A percentile compares a stretch with the other conserved stretches of the same genome.
phyloP scores from a whole-genome alignment of 2,329 filamentous ascomycete species.

The Cyclaneusma minus region DNA sequence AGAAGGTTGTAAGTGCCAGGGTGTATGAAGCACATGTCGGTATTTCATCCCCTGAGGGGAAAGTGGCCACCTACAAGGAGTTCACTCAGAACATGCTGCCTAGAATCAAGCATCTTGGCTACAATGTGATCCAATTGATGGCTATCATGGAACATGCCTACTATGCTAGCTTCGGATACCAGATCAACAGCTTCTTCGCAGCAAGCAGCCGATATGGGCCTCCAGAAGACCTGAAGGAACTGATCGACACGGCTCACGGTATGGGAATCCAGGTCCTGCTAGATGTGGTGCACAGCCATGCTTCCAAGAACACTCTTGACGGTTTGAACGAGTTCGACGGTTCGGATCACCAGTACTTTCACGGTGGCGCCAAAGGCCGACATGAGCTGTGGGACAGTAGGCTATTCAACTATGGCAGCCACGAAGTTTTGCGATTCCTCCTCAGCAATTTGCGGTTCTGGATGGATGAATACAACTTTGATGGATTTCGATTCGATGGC shows the following conservation, averaged over 20 bases:
- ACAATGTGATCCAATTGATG: constrained; percentile 98
- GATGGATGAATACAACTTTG: constrained; percentile 97
- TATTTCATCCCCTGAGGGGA: constrained; percentile 81
- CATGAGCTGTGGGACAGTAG: constrained; percentile 95
- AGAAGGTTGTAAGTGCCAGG: constrained; percentile 71
- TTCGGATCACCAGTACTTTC: constrained; percentile 91
- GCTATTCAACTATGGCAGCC: constrained; percentile 90
- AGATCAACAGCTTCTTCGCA: constrained; percentile 97
- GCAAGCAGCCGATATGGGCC: constrained; percentile 89
- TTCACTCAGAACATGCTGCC: constrained; percentile 89
- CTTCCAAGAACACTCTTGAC: constrained; percentile 92
- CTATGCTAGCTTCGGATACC: constrained; percentile 97
- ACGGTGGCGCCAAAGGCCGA: constrained; percentile 65
- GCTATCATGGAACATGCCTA: constrained; percentile 99
- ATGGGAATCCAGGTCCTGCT: constrained; percentile 83
- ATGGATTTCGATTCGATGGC: constrained; percentile 94
- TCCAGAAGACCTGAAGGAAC: constrained; percentile 89
- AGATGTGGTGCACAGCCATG: constrained; percentile 94
- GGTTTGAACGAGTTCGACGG: constrained; percentile 94
- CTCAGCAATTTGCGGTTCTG: constrained; percentile 93
- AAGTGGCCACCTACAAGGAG: constrained; percentile 90
- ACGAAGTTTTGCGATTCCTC: constrained; percentile 91
- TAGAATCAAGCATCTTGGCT: constrained; percentile 76
- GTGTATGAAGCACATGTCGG: constrained; percentile 99
- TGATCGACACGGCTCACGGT: constrained; percentile 87